phyloP scores from a whole-genome alignment of 202 grass and related monocot genomes.

The Miscanthus sacchariflorus region DNA sequence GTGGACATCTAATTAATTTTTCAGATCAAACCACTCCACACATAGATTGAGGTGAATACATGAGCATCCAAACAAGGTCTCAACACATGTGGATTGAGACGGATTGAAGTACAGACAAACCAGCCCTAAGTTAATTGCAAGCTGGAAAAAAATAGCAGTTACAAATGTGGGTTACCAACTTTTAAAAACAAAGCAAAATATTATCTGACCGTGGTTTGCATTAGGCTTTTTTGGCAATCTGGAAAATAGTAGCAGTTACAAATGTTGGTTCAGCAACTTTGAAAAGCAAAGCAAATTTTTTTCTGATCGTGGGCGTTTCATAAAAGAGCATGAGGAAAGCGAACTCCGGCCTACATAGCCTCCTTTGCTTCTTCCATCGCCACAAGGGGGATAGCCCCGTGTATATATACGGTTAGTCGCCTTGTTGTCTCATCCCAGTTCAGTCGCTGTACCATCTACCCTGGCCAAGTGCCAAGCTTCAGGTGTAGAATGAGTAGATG shows the following conservation, averaged over 20 bases:
- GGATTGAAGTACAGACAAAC: too few species aligned
- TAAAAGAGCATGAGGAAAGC: conserved; percentile 49
- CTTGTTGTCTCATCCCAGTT: conserved; percentile 1
- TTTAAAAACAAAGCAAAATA: too few species aligned
- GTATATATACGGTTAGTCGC: conserved; percentile 36
- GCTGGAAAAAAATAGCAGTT: too few species aligned
- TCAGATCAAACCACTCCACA: too few species aligned
- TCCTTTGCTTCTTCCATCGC: not conserved
- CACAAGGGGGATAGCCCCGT: conserved; percentile 2
- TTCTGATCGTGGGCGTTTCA: conserved; percentile 57
- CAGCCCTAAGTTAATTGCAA: too few species aligned
- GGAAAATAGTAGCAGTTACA: not conserved
- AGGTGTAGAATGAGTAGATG: conserved; percentile 17
- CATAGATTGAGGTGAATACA: too few species aligned
- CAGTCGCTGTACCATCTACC: not conserved
- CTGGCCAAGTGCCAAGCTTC: not conserved
- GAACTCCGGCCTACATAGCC: conserved; percentile 26
- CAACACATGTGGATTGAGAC: too few species aligned
- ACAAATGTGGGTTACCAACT: too few species aligned
- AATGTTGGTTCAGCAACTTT: not conserved
- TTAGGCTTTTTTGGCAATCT: not conserved
- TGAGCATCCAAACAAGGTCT: too few species aligned
- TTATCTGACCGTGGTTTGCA: too few species aligned
- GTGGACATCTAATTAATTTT: too few species aligned
- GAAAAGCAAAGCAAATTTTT: too few species aligned